These are phyloP conservation scores for Lagenidium giganteum DNA, from an alignment of 352 stramenopile species.

Conservation along the genomic window DNA sequence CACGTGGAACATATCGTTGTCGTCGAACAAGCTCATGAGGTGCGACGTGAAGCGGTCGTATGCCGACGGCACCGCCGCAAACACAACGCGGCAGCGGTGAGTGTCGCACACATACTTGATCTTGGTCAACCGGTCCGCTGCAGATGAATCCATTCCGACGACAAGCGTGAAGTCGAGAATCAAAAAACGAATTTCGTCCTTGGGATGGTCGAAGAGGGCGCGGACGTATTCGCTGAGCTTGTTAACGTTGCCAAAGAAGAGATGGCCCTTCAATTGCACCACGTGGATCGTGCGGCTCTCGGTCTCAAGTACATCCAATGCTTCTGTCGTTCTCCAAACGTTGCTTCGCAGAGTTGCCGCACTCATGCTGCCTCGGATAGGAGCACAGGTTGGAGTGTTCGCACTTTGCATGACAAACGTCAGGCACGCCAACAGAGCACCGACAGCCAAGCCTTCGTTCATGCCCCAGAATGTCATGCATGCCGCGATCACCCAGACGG, in stretches of 20 bases:
- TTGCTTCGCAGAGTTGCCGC: slow-evolving; percentile 87
- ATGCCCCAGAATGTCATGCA: slow-evolving; percentile 93
- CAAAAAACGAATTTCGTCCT: slow-evolving; percentile 53
- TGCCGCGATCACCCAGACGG: slow-evolving; percentile 87
- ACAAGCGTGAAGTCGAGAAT: slow-evolving; percentile 93
- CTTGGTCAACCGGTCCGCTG: slow-evolving; percentile 69
- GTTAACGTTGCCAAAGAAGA: slow-evolving; percentile 91
- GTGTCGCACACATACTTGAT: slow-evolving; percentile 74
- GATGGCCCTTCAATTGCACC: slow-evolving; percentile 67
- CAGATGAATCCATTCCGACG: slow-evolving; percentile 86
- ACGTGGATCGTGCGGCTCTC: slow-evolving; percentile 81
- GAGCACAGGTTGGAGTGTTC: slow-evolving; percentile 72
- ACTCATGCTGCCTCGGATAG: slow-evolving; percentile 89
- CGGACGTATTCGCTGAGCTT: slow-evolving; percentile 86
- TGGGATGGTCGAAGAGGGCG: slow-evolving; percentile 67
- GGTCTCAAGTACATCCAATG: slow-evolving; percentile 73
- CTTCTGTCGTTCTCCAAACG: slow-evolving; percentile 59
- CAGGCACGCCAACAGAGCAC: slow-evolving; percentile 80
- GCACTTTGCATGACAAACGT: slow-evolving; percentile 90
- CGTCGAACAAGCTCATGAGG: slow-evolving; percentile 44
- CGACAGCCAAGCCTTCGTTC: slow-evolving; percentile 86
- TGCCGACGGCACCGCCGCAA: slow-evolving; percentile 52
- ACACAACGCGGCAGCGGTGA: slow-evolving; percentile 61
- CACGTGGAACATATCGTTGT: slow-evolving; percentile 45
- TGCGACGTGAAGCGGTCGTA: slow-evolving; percentile 63